Evolutionary conservation across 257 asterid genomes (phyloP).

Genomic region (Solanum pinnatisectum): DNA sequence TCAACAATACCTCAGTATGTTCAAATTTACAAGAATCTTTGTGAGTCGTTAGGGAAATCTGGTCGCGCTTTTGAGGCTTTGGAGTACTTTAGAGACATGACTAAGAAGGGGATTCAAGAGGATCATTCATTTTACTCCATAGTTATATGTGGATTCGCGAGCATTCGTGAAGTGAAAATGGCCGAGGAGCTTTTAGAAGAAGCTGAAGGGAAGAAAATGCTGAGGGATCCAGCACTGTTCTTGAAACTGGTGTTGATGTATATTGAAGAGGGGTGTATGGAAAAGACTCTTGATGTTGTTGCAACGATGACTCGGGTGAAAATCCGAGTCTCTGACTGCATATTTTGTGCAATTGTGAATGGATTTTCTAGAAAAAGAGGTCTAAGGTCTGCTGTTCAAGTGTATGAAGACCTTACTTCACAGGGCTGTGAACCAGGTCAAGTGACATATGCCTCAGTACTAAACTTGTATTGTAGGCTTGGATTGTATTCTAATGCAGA

Average conservation of each 20-base stretch:
- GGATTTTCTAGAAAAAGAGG: conserved; percentile 63
- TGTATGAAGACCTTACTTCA: conserved; percentile 44
- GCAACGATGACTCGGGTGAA: conserved; percentile 45
- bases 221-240: conserved; percentile 72
- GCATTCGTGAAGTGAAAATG: conserved; percentile 31
- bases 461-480: conserved; percentile 44
- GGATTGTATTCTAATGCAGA: conserved; percentile 56
- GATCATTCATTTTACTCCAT: conserved; percentile 56
- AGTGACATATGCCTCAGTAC: conserved; percentile 73
- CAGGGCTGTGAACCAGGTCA: conserved; percentile 79
- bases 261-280: conserved; percentile 50
- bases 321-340: conserved; percentile 74
- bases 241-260: conserved; percentile 63
- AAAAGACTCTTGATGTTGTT: conserved; percentile 44
- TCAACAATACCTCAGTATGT: conserved; percentile 1
- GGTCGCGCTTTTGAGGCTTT: conserved; percentile 56
- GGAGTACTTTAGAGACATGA: conserved; percentile 52
- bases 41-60: conserved; percentile 55
- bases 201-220: conserved; percentile 65
- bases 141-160: conserved; percentile 47
- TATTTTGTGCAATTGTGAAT: conserved; percentile 71
- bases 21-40: conserved; percentile 41
- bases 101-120: conserved; percentile 27
- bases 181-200: conserved; percentile 68
- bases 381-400: conserved; percentile 25